Base-by-base conservation (phyloP, 257 asterid species). In the Solanum megistacrolobum region DNA sequence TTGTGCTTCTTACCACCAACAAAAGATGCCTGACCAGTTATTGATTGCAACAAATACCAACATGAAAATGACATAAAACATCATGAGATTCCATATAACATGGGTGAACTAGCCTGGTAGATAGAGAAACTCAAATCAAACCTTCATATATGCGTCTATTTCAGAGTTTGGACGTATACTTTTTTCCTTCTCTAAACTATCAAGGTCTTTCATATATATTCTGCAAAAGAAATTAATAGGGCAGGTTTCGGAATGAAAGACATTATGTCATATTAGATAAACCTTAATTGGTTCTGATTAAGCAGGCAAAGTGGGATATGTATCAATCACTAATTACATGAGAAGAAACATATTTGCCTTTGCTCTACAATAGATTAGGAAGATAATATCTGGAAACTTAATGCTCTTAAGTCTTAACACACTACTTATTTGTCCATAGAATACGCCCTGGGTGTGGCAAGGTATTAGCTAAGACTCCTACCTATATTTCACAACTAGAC, bases 131-230 rank as follows among this genome's bases (percentile, higher is more conserved):
- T 76, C 29, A 79, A 69, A 68, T 83, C 74, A 58, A 79, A 95
- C 98, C 98, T 95, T 95, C 98, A 95, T 95, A 89, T 92, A 95
- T 74, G 98, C 97, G 85, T 95, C 98, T 87, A 95, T 94, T 91
- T 95, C 97, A 29, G 97, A 93, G 88, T 90, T 90, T 16, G 98
- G 98, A 25, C 93, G 96, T 90, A 95, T 92, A 25, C 89, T 92
- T 84, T 90, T 92, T 89, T 94, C 98, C 91, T 76, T 88, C 91
- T 95, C 98, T 21, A 92, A 88, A n/a, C 91, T 92, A 35, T 92
- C 93, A 87, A 94, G 95, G 89, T 93, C 98, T 62, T 92, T 88
- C 94, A 93, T 90, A 85, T 90, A 85, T 65, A 29, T 29, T 48
- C 98, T 95, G 94, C 90, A 88, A 81, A 72, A 31, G 16, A 46